These are phyloP conservation scores for Arabidopsis thaliana DNA, from an alignment of 345 rosid genomes.

Conservation along the genomic window TAIR10.1 NC_003070.9:20693001-20693500, in stretches of 20 bases:
- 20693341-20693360: too few relatives aligned
- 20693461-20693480: too few relatives aligned
- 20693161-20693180: not conserved
- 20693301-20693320: too few relatives aligned
- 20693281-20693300: not conserved
- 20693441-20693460: too few relatives aligned
- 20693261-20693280: fast-evolving
- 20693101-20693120: not conserved
- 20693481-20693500: too few relatives aligned
- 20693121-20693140: not conserved
- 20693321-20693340: not conserved
- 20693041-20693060: too few relatives aligned
- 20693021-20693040: too few relatives aligned
- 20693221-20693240: not conserved
- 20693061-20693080: too few relatives aligned
- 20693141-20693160: not conserved
- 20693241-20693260: not conserved
- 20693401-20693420: too few relatives aligned
- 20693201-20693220: not conserved
- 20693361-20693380: not conserved
- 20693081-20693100: too few relatives aligned
- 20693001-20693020: not conserved
- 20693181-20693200: not conserved
- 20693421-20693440: too few relatives aligned
- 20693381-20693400: too few relatives aligned